A percentile compares a stretch with the other conserved stretches of the same genome.
phyloP scores from a whole-genome alignment of 2,329 filamentous ascomycete genomes.

The Teratosphaeria destructans region DNA sequence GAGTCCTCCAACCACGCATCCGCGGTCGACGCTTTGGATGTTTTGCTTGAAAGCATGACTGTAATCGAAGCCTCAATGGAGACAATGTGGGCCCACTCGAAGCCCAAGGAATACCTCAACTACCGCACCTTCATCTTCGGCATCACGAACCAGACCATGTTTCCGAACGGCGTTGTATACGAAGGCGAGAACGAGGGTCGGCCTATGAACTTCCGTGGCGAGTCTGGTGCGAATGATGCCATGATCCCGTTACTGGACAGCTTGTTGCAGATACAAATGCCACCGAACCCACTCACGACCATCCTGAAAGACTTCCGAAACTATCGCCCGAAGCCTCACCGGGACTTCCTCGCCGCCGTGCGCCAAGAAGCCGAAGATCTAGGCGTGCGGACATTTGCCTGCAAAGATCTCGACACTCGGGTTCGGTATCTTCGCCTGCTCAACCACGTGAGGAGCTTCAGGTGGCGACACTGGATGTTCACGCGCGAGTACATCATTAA shows the following conservation, averaged over 20 bases:
- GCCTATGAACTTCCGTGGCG: constrained; percentile 75
- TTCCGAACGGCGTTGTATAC: constrained; percentile 82
- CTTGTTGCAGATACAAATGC: constrained; percentile 77
- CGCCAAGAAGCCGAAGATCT: constrained; percentile 40
- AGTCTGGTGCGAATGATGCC: constrained; percentile 87
- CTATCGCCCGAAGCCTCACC: constrained; percentile 82
- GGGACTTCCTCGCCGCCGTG: constrained; percentile 71
- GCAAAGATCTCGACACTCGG: constrained; percentile 22
- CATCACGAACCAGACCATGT: constrained; percentile 89
- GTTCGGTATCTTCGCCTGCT: constrained; percentile 42
- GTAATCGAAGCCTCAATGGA: constrained; percentile 25
- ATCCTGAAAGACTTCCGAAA: constrained; percentile 82
- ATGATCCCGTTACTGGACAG: constrained; percentile 85
- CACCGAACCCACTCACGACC: constrained; percentile 73
- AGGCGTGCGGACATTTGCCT: constrained; percentile 48
- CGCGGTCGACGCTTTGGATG: constrained; percentile 15
- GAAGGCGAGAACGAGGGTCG: constrained; percentile 63
- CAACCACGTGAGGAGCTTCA: constrained; percentile 69
- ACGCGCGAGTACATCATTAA: constrained; percentile 77
- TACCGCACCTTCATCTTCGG: constrained; percentile 98
- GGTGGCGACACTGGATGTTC: constrained; percentile 80
- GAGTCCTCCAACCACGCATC: constrained; percentile 3
- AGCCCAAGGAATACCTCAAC: constrained; percentile 70
- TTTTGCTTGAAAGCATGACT: constrained; percentile 23
- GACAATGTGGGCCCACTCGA: constrained; percentile 80